phyloP scores from a whole-genome alignment of 768 basidiomycete genomes.

The Psilocybe cyanescens region DNA sequence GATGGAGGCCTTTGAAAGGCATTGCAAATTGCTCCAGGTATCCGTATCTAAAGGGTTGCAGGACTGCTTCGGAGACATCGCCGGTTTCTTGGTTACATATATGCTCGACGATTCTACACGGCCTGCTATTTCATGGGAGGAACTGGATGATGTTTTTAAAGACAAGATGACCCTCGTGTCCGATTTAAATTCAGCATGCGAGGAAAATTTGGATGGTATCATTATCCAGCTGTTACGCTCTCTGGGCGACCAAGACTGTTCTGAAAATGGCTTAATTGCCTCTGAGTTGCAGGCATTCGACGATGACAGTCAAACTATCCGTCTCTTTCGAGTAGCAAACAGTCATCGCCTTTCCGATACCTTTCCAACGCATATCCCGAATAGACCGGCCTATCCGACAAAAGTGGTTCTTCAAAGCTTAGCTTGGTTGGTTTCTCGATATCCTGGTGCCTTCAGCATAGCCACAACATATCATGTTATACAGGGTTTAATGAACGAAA shows the following conservation, averaged over 20 bases:
- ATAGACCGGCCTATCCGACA: slow-evolving; percentile 62
- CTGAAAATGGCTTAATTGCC: slow-evolving; percentile 52
- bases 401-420: slow-evolving; percentile 56
- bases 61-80: slow-evolving; percentile 70
- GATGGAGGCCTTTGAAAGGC: slow-evolving; percentile 51
- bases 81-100: slow-evolving; percentile 62
- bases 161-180: slow-evolving; percentile 14
- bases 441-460: slow-evolving; percentile 44
- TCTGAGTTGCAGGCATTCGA: slow-evolving; percentile 43
- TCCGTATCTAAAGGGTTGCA: slow-evolving; percentile 51
- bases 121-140: slow-evolving; percentile 9
- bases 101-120: slow-evolving; percentile 37
- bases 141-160: slow-evolving; percentile 17
- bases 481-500: slow-evolving; percentile 68
- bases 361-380: slow-evolving; percentile 63
- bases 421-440: slow-evolving; percentile 56
- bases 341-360: slow-evolving; percentile 52
- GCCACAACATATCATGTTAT: slow-evolving; percentile 79
- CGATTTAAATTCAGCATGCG: slow-evolving; percentile 22
- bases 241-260: slow-evolving; percentile 70
- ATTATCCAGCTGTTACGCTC: slow-evolving; percentile 61
- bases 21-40: slow-evolving; percentile 66
- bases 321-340: slow-evolving; percentile 54
- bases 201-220: slow-evolving; percentile 57
- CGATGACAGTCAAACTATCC: slow-evolving; percentile 37